Base-by-base conservation (phyloP, 148 eudicot genomes). In the Diospyros lotus region DNA sequence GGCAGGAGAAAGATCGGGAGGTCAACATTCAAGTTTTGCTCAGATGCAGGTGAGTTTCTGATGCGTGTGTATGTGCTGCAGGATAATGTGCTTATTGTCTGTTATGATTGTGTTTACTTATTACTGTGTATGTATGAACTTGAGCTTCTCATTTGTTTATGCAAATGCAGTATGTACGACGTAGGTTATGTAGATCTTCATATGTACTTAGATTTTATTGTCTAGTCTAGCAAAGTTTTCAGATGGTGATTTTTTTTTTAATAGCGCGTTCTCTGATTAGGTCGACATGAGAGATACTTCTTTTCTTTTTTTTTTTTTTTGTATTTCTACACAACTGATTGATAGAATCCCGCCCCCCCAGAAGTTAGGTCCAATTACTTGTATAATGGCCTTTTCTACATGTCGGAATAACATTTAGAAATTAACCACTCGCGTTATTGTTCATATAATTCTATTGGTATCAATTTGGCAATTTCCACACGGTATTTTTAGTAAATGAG, bases 11-110 rank as follows among this genome's bases (percentile, higher is more conserved):
- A 77, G 94, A 93, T 45, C 82, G 85, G 9, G 94, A 86, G 76
- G 87, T 86, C 69, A 91, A 89, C 71, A 91, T 91, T 11, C 97
- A 91, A 84, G 98, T 94, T 42, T 64, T 94, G 71, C 93, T 93
- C 6, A 75, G 98, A 86, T 93, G 98, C 97, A 91, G 98, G 98
- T 93, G 63, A 60, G 55, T 61, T 66, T 28, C n/a, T 40, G 11
- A 39, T 56, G n/a, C 3, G 15, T 62, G 10, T 1, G 3, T 6
- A 11, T 62, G 13, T 62, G 28, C 28, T 62, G 28, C 28, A 28
- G 28, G 28, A 28, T 28, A 28, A 28, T 28, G 28, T 28, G 28
- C 28, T 28, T 28, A 28, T 28, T 28, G 28, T 28, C 28, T 28
- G 28, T 28, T 0, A 28, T 28, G 28, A 28, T 28, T 28, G 28